Evolutionary conservation across 1,284 basidiomycete species (phyloP).

Genomic region (Apiotrichum sp.): DNA sequence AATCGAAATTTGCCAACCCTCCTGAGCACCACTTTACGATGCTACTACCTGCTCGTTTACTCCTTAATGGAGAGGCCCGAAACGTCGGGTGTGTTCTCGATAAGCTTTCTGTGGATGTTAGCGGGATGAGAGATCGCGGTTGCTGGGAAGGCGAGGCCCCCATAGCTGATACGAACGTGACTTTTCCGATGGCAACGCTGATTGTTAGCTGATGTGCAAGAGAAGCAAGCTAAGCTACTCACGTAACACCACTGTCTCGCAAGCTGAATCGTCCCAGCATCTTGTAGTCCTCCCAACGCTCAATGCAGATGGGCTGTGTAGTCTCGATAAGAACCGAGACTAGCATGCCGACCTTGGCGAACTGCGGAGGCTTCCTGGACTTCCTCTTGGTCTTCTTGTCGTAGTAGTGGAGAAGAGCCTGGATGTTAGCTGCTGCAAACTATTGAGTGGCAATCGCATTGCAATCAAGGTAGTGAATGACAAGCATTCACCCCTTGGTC

Average conservation of each 20-base stretch:
- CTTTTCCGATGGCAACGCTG: conserved; percentile 70
- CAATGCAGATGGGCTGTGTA: conserved; percentile 71
- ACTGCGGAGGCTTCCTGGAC: conserved; percentile 87
- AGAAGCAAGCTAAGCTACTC: neutral
- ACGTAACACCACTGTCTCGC: conserved; percentile 68
- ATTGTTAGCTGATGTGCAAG: neutral
- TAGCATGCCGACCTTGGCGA: conserved; percentile 74
- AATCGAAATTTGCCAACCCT: neutral
- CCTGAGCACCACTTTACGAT: neutral
- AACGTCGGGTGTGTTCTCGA: conserved; percentile 45
- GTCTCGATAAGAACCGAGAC: conserved; percentile 82
- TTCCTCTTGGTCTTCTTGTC: conserved; percentile 91
- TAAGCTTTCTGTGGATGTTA: conserved; percentile 30
- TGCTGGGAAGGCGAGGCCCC: no score
- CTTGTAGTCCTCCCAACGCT: conserved; percentile 78
- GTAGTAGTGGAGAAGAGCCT: conserved; percentile 87
- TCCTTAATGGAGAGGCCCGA: conserved; percentile 17
- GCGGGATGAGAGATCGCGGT: neutral
- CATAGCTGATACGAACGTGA: conserved; percentile 4
- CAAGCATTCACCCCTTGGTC: no score
- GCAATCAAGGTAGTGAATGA: no score
- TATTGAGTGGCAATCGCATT: no score
- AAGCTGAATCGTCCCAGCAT: conserved; percentile 91
- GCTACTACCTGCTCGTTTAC: conserved; percentile 2
- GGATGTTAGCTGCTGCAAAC: neutral